Evolutionary conservation across 495 filamentous ascomycete species (phyloP).

Genomic region (Penicillium nucicola): DNA sequence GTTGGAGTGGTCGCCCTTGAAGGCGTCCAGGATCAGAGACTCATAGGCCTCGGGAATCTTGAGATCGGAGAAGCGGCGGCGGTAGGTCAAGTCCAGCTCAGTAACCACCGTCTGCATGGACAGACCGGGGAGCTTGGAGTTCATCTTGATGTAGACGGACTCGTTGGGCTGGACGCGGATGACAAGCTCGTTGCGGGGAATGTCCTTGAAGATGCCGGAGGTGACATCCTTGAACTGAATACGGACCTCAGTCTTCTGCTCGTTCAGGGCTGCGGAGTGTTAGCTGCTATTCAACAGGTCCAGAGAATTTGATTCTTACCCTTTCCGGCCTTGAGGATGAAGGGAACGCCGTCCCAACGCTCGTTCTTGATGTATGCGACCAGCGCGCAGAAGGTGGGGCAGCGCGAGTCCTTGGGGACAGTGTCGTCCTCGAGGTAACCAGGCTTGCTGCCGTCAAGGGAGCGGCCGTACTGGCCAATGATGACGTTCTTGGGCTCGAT

Average conservation of each 20-base stretch:
- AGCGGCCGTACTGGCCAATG: slow-evolving; percentile 97
- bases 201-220: slow-evolving; percentile 99
- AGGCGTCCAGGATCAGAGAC: slow-evolving; percentile 91
- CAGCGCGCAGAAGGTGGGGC: slow-evolving; percentile 96
- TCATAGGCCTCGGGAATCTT: slow-evolving; percentile 99
- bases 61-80: slow-evolving; percentile 96
- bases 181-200: slow-evolving; percentile 97
- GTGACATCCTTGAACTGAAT: slow-evolving; percentile 99
- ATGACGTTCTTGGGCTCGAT: slow-evolving; percentile 99
- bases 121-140: slow-evolving; percentile 96
- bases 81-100: slow-evolving; percentile 97
- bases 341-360: slow-evolving; percentile 98
- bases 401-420: slow-evolving; percentile 93
- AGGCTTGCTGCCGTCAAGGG: slow-evolving; percentile 94
- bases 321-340: slow-evolving; percentile 99
- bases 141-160: slow-evolving; percentile 99
- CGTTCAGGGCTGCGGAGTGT: slow-evolving; percentile 71
- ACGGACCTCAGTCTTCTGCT: slow-evolving; percentile 99
- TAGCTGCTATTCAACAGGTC: background rate
- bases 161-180: slow-evolving; percentile 99
- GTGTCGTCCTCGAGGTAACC: slow-evolving; percentile 99
- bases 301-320: slow-evolving; percentile 30
- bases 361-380: slow-evolving; percentile 99
- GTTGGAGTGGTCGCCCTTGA: slow-evolving; percentile 99
- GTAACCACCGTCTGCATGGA: slow-evolving; percentile 99